These are phyloP conservation scores for Aegilops bicornis DNA, from an alignment of 176 grass and related monocot species.

Conservation along the genomic window DNA sequence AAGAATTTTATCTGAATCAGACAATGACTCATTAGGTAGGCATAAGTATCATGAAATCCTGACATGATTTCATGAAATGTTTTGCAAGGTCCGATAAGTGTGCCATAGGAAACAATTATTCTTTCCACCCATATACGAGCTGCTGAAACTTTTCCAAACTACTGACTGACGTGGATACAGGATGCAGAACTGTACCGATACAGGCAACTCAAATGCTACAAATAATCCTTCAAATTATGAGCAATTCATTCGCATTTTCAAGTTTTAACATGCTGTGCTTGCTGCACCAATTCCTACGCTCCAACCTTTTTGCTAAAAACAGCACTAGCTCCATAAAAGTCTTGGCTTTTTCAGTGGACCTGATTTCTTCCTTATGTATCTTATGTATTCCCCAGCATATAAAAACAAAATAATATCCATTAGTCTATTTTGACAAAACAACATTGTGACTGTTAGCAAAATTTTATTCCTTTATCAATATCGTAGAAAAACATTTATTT, in stretches of 20 bases:
- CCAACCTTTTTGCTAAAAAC: slow-evolving; percentile 1
- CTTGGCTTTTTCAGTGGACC: neutral
- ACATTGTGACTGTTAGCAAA: neutral
- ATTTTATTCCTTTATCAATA: neutral
- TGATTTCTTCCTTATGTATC: neutral
- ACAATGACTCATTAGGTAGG: neutral
- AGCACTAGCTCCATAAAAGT: neutral
- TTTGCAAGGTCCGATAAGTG: neutral
- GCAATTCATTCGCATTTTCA: neutral
- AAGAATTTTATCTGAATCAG: neutral
- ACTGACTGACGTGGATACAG: neutral
- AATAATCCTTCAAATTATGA: neutral
- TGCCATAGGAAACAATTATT: neutral
- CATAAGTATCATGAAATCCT: neutral
- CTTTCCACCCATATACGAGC: neutral
- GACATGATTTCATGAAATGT: neutral
- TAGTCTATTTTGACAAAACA: neutral
- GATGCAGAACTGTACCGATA: neutral
- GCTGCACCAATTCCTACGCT: neutral
- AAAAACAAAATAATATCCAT: neutral
- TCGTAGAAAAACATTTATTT: neutral
- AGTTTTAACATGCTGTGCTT: slow-evolving; percentile 1
- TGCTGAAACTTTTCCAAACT: neutral
- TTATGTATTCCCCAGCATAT: neutral
- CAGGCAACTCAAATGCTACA: neutral